These are phyloP conservation scores for Rosa rugosa DNA, from an alignment of 306 rosid genomes.

Conservation along the genomic window DNA sequence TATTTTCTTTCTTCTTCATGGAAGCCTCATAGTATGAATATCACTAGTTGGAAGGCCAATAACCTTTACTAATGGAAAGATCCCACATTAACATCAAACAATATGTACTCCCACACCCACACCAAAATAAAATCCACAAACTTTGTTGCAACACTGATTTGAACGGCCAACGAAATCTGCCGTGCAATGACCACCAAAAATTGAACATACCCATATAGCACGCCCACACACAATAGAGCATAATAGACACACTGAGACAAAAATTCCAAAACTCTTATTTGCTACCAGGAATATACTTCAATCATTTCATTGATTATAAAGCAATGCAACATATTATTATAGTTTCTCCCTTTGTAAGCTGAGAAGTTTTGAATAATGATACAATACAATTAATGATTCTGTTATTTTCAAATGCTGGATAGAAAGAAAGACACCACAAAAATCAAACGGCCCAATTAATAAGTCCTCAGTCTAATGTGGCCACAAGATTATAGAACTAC, in stretches of 20 bases:
- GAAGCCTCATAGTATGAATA: background rate
- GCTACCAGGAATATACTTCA: background rate
- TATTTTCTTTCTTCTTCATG: background rate
- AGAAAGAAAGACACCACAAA: background rate
- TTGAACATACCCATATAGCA: background rate
- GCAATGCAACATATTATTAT: background rate
- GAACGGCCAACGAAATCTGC: background rate
- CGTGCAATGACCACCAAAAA: background rate
- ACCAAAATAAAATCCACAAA: background rate
- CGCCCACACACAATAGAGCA: background rate
- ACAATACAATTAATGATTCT: background rate
- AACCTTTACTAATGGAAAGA: background rate
- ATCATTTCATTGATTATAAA: background rate
- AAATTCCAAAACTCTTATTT: background rate
- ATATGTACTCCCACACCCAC: background rate
- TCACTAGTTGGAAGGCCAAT: background rate
- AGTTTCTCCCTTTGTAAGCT: background rate
- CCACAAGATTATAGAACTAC: slow-evolving; percentile 1
- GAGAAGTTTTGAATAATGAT: background rate
- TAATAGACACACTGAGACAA: background rate
- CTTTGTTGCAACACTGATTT: background rate
- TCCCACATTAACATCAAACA: background rate
- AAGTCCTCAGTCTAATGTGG: background rate
- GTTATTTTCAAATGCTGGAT: background rate
- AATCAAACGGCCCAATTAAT: slow-evolving; percentile 1